Evolutionary conservation across 306 rosid genomes (phyloP).

Genomic region (Lathyrus aphaca): DNA sequence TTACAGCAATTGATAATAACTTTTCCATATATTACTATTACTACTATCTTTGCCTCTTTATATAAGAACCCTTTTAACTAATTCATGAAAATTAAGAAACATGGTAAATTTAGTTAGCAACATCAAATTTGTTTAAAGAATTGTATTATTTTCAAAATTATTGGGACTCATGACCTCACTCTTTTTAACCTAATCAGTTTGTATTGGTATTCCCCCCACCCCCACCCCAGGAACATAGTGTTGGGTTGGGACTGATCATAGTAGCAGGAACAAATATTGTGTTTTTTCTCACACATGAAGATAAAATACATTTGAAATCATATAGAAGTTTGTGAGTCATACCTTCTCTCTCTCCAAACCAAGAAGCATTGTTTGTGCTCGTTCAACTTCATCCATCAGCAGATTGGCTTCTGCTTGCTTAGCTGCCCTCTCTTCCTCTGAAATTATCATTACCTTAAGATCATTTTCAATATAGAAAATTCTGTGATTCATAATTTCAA

Average conservation of each 20-base stretch:
- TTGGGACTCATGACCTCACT: background rate
- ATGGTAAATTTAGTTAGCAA: background rate
- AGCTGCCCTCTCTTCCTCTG: constrained; percentile 87
- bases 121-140: background rate
- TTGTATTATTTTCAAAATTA: background rate
- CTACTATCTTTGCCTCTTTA: background rate
- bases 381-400: constrained; percentile 65
- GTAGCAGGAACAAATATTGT: background rate
- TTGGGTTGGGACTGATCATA: no score
- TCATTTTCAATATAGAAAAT: constrained; percentile 20
- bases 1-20: background rate
- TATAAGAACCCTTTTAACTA: background rate
- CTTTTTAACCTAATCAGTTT: background rate
- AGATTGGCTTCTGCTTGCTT: constrained; percentile 91
- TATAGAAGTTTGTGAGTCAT: constrained; percentile 21
- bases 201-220: background rate
- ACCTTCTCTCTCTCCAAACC: constrained; percentile 65
- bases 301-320: background rate
- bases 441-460: constrained; percentile 31
- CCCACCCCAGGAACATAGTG: no score
- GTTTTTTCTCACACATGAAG: background rate
- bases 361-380: constrained; percentile 56
- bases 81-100: constrained; percentile 5
- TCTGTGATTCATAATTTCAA: constrained; percentile 26
- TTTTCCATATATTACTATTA: background rate